Conservation (phyloP, 352 stramenopile genomes). For the Globisporangium heterothallicum region DNA sequence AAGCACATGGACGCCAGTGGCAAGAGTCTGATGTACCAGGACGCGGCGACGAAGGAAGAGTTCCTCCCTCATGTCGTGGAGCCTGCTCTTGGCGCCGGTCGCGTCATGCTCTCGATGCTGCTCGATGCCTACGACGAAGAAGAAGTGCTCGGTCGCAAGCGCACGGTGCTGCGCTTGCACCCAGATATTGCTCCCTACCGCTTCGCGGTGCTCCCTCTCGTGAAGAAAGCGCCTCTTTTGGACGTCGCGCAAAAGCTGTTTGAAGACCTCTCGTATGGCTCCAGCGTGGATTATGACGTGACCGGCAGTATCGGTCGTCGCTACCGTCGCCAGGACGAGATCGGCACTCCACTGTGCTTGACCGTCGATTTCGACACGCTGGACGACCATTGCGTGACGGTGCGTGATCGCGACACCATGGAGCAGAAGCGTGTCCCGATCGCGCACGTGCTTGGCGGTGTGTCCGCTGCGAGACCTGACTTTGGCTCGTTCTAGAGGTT, state of each 20-base stretch:
- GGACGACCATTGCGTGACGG: slow-evolving; percentile 93
- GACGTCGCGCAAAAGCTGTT: slow-evolving; percentile 89
- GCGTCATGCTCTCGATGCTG: slow-evolving; percentile 92
- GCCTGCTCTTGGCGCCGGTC: slow-evolving; percentile 84
- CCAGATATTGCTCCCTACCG: slow-evolving; percentile 92
- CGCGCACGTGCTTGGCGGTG: slow-evolving; percentile 69
- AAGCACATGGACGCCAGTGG: slow-evolving; percentile 92
- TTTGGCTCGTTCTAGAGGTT: slow-evolving; percentile 15
- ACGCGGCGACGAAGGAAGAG: slow-evolving; percentile 64
- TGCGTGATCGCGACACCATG: slow-evolving; percentile 94
- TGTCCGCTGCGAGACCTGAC: slow-evolving; percentile 1
- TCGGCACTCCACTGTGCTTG: slow-evolving; percentile 96
- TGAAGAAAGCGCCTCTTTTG: slow-evolving; percentile 94
- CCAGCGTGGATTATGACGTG: slow-evolving; percentile 91
- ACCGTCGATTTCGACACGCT: slow-evolving; percentile 98
- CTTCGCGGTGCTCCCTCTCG: slow-evolving; percentile 90
- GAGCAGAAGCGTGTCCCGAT: slow-evolving; percentile 93
- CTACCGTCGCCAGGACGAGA: slow-evolving; percentile 96
- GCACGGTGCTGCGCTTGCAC: slow-evolving; percentile 89
- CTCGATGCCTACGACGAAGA: slow-evolving; percentile 95
- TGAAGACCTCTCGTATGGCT: slow-evolving; percentile 78
- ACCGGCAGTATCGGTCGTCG: slow-evolving; percentile 83
- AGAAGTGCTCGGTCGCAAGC: slow-evolving; percentile 78
- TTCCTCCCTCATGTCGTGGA: slow-evolving; percentile 97
- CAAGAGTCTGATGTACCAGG: slow-evolving; percentile 83